Conservation (phyloP, 192 early-diverging fungal genomes). For the Dimargaris verticillata region DNA sequence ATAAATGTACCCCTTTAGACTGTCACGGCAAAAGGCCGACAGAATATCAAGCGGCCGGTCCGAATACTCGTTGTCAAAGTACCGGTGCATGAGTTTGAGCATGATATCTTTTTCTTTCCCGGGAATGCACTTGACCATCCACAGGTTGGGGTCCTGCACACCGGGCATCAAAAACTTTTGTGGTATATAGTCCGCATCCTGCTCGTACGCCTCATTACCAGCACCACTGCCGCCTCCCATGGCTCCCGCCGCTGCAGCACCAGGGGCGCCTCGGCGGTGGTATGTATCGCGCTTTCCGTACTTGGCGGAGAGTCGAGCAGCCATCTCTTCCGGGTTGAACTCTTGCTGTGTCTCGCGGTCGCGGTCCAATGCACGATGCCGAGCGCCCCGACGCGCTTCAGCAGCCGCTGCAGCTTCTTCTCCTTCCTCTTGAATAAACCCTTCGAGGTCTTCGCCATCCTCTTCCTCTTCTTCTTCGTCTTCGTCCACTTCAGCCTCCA, state of each 20-base stretch:
- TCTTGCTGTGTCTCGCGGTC: slow-evolving; percentile 50
- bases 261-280: too few relatives aligned
- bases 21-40: slow-evolving; percentile 70
- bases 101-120: slow-evolving; percentile 85
- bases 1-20: slow-evolving; percentile 79
- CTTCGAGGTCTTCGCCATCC: slow-evolving; percentile 44
- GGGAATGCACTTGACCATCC: slow-evolving; percentile 69
- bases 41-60: slow-evolving; percentile 50
- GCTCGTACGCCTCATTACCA: slow-evolving; percentile 32
- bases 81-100: slow-evolving; percentile 55
- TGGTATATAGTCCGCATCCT: slow-evolving; percentile 38
- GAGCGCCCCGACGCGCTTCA: slow-evolving; percentile 35
- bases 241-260: too few relatives aligned
- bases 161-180: slow-evolving; percentile 67
- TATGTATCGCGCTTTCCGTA: slow-evolving; percentile 28
- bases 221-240: too few relatives aligned
- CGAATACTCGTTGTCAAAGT: slow-evolving; percentile 45
- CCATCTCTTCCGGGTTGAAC: slow-evolving; percentile 69
- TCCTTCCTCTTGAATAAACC: slow-evolving; percentile 52
- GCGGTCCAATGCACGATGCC: slow-evolving; percentile 56
- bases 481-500: slow-evolving; percentile 54
- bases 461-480: slow-evolving; percentile 64
- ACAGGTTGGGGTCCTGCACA: slow-evolving; percentile 78
- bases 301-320: slow-evolving; percentile 47
- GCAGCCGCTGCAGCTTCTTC: slow-evolving; percentile 43